A percentile compares a stretch with the other conserved stretches of the same genome.
Evolutionary conservation across 116 monocot species (phyloP).

Genomic region (Papilionanthe hybrid): DNA sequence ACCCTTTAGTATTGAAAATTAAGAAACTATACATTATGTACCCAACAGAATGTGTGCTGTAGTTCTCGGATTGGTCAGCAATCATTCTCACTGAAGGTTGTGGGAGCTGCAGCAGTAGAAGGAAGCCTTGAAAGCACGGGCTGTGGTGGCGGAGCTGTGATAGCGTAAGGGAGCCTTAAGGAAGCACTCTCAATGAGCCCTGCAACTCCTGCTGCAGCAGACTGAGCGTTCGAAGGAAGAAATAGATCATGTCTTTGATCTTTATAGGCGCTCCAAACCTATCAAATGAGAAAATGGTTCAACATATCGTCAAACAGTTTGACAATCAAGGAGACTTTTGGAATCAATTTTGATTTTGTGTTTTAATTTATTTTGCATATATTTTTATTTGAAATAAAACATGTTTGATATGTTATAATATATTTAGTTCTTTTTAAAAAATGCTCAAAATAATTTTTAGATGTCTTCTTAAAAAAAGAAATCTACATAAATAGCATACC

Average conservation of each 20-base stretch:
- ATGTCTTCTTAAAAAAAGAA: too few relatives aligned
- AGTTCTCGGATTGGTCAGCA: too few relatives aligned
- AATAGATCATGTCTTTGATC: constrained; percentile 97
- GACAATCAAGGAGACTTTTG: too few relatives aligned
- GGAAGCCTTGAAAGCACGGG: constrained; percentile 49
- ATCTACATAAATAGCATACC: too few relatives aligned
- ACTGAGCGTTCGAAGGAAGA: constrained; percentile 95
- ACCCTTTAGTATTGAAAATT: constrained; percentile 6
- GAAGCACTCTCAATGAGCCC: constrained; percentile 92
- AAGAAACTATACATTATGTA: constrained; percentile 34
- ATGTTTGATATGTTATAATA: too few relatives aligned
- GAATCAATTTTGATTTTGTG: too few relatives aligned
- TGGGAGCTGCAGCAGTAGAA: constrained; percentile 18
- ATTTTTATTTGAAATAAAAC: too few relatives aligned
- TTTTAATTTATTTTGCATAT: too few relatives aligned
- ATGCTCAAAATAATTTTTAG: too few relatives aligned
- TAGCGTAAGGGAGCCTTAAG: constrained; percentile 58
- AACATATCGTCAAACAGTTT: too few relatives aligned
- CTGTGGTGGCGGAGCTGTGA: constrained; percentile 69
- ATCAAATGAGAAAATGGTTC: not conserved
- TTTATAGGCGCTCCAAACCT: constrained; percentile 99
- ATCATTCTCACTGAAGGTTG: not conserved
- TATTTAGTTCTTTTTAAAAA: too few relatives aligned
- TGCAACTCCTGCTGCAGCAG: constrained; percentile 94
- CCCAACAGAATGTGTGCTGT: not conserved